Percentiles rank a stretch among this genome's conserved stretches.
phyloP scores from a whole-genome alignment of 2,329 filamentous ascomycete species.

The Trichoderma koningii region DNA sequence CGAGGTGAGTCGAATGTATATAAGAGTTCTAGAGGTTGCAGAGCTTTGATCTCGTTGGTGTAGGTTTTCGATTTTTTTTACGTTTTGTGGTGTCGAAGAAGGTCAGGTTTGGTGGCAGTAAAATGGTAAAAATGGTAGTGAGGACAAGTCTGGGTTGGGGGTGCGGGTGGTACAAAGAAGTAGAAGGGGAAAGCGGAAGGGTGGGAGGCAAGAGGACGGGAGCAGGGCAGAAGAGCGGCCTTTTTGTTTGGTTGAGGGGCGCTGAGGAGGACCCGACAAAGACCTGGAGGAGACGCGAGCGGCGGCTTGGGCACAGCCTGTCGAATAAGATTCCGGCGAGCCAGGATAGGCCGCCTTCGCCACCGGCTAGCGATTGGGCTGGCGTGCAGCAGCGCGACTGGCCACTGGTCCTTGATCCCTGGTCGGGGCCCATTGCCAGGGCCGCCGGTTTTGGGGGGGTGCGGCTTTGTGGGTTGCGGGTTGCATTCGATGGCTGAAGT shows the following conservation, averaged over 20 bases:
- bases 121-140: constrained; percentile 23
- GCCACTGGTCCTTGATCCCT: neutral
- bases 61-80: neutral
- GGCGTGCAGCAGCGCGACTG: constrained; percentile 31
- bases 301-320: constrained; percentile 33
- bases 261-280: neutral
- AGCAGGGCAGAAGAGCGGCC: constrained; percentile 31
- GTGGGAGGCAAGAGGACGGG: constrained; percentile 26
- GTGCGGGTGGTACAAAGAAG: constrained; percentile 32
- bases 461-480: neutral
- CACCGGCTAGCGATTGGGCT: constrained; percentile 41
- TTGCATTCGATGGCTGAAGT: too few species aligned
- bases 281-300: constrained; percentile 30
- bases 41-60: neutral
- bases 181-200: constrained; percentile 30
- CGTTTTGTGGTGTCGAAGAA: constrained; percentile 12
- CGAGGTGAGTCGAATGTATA: neutral
- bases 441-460: neutral
- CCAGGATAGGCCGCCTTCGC: constrained; percentile 36
- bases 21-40: constrained; percentile 13
- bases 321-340: constrained; percentile 37
- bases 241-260: constrained; percentile 33
- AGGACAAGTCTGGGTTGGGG: constrained; percentile 21
- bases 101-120: neutral
- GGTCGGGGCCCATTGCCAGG: constrained; percentile 2